Conservation (phyloP, 192 early-diverging fungal species). For the Dispira simplex region DNA sequence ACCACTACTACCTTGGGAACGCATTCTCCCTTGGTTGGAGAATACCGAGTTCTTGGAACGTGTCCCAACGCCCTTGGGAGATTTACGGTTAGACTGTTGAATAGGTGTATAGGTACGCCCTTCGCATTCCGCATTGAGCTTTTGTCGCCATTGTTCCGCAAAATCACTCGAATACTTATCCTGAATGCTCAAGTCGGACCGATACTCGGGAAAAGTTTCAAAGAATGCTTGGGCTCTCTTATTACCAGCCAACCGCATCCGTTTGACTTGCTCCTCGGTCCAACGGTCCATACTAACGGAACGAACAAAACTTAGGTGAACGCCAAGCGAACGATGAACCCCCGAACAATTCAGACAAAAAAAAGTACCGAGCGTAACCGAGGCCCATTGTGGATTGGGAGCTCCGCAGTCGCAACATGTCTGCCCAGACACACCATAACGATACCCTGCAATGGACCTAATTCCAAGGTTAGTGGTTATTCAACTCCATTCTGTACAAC, state of each 20-base stretch:
- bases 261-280: constrained; percentile 85
- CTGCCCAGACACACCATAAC: too few relatives aligned
- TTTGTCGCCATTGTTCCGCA: constrained; percentile 75
- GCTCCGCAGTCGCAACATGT: not conserved
- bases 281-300: constrained; percentile 98
- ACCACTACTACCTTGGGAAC: constrained; percentile 14
- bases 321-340: constrained; percentile 71
- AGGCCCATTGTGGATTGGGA: constrained; percentile 80
- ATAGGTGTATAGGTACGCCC: constrained; percentile 31
- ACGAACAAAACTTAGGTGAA: constrained; percentile 85
- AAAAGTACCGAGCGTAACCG: constrained; percentile 84
- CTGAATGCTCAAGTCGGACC: constrained; percentile 49
- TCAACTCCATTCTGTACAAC: too few relatives aligned
- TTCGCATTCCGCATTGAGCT: constrained; percentile 61
- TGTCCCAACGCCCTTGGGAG: not conserved
- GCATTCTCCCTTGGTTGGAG: constrained; percentile 15
- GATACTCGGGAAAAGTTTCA: constrained; percentile 60
- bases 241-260: constrained; percentile 91
- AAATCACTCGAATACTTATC: constrained; percentile 84
- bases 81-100: constrained; percentile 13
- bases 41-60: constrained; percentile 4
- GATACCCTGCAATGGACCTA: too few relatives aligned
- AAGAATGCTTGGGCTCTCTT: constrained; percentile 74
- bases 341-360: constrained; percentile 94
- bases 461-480: too few relatives aligned